A percentile compares a stretch with the other conserved stretches of the same genome.
Evolutionary conservation across 306 rosid genomes (phyloP).

Genomic region (Ormosia semicastrata): DNA sequence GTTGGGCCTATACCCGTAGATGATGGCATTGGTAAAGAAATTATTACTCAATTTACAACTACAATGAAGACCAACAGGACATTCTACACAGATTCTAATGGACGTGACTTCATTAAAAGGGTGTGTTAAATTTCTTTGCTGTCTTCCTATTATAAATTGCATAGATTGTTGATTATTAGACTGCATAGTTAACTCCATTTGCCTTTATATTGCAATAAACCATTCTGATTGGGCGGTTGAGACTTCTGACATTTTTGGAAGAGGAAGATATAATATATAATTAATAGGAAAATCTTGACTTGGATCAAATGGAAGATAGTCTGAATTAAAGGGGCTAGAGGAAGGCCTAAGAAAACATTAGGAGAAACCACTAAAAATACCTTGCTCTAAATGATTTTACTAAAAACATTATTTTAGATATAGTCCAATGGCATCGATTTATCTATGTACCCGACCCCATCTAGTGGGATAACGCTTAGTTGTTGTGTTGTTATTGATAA

Average conservation of each 20-base stretch:
- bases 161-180: slow-evolving; percentile 8
- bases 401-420: background rate
- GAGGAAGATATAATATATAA: background rate
- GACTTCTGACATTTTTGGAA: slow-evolving; percentile 11
- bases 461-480: background rate
- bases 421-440: background rate
- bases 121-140: slow-evolving; percentile 41
- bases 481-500: background rate
- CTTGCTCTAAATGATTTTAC: background rate
- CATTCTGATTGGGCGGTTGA: background rate
- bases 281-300: background rate
- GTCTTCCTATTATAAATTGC: background rate
- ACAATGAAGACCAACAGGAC: slow-evolving; percentile 62
- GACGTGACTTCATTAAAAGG: slow-evolving; percentile 91
- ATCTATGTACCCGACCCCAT: background rate
- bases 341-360: background rate
- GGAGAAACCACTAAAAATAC: background rate
- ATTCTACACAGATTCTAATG: slow-evolving; percentile 91
- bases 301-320: background rate
- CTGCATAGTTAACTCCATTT: background rate
- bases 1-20: slow-evolving; percentile 89
- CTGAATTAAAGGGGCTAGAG: background rate
- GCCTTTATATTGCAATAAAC: background rate
- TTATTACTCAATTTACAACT: slow-evolving; percentile 68
- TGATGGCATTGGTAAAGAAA: slow-evolving; percentile 88